Evolutionary conservation across 805 yeast genomes (phyloP).

Genomic region (Ogataea paradorogensis): DNA sequence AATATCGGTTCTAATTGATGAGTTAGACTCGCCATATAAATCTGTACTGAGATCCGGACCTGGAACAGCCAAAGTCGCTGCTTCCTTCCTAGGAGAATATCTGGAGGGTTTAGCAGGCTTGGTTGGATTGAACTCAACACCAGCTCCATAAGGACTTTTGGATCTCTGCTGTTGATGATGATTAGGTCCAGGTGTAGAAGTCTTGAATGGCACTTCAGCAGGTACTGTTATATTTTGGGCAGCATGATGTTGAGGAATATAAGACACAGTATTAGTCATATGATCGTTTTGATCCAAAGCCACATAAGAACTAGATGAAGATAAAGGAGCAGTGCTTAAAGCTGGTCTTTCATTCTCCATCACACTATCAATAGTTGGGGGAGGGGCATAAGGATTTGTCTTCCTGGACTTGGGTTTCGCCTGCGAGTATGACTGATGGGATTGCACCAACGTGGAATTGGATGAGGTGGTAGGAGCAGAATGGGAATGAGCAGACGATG

Average conservation of each 20-base stretch:
- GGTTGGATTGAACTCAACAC: background rate
- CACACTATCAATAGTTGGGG: background rate
- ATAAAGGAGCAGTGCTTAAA: conserved; percentile 6
- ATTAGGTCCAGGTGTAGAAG: conserved; percentile 10
- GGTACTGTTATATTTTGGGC: background rate
- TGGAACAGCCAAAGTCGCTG: background rate
- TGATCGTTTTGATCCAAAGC: too few relatives aligned
- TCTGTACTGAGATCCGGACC: conserved; percentile 1
- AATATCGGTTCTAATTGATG: conserved; percentile 17
- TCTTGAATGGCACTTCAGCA: conserved; percentile 2
- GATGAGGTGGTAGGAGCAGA: conserved; percentile 27
- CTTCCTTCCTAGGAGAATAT: conserved; percentile 5
- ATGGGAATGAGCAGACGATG: conserved; percentile 18
- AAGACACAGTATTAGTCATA: background rate
- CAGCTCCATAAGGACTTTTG: conserved; percentile 1
- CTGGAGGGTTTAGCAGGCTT: conserved; percentile 2
- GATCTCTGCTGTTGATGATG: background rate
- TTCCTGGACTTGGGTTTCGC: conserved; percentile 14
- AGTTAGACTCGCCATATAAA: conserved; percentile 11
- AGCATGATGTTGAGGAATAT: background rate
- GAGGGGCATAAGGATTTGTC: conserved; percentile 14
- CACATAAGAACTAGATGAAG: conserved; percentile 4
- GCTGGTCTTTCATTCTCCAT: conserved; percentile 1
- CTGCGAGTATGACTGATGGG: conserved; percentile 13
- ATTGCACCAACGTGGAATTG: conserved; percentile 19